phyloP scores from a whole-genome alignment of 2,329 filamentous ascomycete genomes.

The Penicillium sp. region DNA sequence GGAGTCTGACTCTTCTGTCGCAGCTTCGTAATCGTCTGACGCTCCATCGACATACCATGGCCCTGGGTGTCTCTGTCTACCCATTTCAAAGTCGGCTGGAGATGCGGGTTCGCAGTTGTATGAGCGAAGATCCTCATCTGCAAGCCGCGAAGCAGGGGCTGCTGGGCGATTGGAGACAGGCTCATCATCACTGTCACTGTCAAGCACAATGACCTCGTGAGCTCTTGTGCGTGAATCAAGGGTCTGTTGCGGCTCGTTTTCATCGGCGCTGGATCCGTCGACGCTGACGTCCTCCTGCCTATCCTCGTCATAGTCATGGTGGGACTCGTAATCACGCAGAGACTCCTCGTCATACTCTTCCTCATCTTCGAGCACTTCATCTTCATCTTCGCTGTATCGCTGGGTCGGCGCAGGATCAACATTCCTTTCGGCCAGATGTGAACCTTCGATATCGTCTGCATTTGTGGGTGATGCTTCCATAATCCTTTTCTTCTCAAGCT shows the following conservation, averaged over 20 bases:
- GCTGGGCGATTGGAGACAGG: slow-evolving; percentile 10
- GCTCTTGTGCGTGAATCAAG: slow-evolving; percentile 12
- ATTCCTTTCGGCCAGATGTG: neutral
- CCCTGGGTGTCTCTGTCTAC: slow-evolving; percentile 4
- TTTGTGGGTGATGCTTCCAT: neutral
- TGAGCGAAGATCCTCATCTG: neutral
- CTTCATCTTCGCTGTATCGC: slow-evolving; percentile 7
- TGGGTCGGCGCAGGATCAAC: neutral
- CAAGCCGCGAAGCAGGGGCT: neutral
- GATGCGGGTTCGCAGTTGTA: neutral
- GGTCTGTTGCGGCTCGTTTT: slow-evolving; percentile 5
- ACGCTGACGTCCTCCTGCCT: slow-evolving; percentile 12
- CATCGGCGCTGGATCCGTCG: slow-evolving; percentile 17
- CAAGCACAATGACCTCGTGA: slow-evolving; percentile 40
- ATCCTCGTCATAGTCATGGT: slow-evolving; percentile 15
- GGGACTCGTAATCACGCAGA: slow-evolving; percentile 6
- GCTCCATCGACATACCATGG: slow-evolving; percentile 4
- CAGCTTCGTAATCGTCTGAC: neutral
- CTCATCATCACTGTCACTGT: slow-evolving; percentile 44
- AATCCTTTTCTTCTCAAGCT: neutral
- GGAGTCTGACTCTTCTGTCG: slow-evolving; percentile 1
- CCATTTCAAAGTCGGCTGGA: neutral
- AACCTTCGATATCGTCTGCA: slow-evolving; percentile 6
- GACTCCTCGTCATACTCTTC: slow-evolving; percentile 6
- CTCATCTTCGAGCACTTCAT: slow-evolving; percentile 14